phyloP scores from a whole-genome alignment of 2,329 filamentous ascomycete species.

The Didymella pinodella region DNA sequence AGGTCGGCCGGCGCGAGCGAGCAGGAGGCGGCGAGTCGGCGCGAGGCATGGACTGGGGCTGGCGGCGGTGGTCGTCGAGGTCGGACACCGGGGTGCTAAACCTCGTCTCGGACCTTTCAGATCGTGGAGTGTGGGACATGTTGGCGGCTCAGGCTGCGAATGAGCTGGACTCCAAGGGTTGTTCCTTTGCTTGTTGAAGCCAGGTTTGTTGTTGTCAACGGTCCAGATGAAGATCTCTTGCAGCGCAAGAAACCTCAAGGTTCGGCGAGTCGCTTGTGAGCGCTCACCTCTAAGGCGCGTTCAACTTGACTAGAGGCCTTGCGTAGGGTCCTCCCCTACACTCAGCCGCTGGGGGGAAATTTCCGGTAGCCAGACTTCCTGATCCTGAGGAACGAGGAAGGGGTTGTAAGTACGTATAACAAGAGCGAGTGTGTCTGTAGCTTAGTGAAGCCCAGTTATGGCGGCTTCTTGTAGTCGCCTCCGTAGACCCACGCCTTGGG shows the following conservation, averaged over 20 bases:
- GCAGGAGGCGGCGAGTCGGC: constrained; percentile 61
- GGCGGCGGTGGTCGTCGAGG: constrained; percentile 86
- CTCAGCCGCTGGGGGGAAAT: constrained; percentile 48
- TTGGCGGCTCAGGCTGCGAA: constrained; percentile 46
- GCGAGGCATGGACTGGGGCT: constrained; percentile 67
- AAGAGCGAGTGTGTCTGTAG: constrained; percentile 22
- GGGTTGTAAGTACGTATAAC: constrained; percentile 25
- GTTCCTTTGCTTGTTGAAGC: constrained; percentile 29
- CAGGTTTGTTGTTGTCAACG: constrained; percentile 31
- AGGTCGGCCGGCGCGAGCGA: constrained; percentile 71
- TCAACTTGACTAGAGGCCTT: constrained; percentile 61
- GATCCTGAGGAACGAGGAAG: constrained; percentile 37
- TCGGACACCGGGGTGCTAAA: constrained; percentile 79
- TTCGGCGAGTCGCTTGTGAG: constrained; percentile 61
- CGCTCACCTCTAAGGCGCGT: constrained; percentile 60
- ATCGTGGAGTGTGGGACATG: constrained; percentile 66
- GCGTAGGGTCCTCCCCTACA: constrained; percentile 58
- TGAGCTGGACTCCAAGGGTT: constrained; percentile 29
- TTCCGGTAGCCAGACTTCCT: constrained; percentile 39
- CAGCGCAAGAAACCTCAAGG: constrained; percentile 41
- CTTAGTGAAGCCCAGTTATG: constrained; percentile 75
- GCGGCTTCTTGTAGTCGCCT: constrained; percentile 91
- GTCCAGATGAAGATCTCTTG: constrained; percentile 31
- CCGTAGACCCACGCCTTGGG: constrained; percentile 94
- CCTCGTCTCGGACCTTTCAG: constrained; percentile 70